Evolutionary conservation across 441 rosid genomes (phyloP), one percentile per base, ranked within the genome.

Genomic region (Flueggea neowawraea): DNA sequence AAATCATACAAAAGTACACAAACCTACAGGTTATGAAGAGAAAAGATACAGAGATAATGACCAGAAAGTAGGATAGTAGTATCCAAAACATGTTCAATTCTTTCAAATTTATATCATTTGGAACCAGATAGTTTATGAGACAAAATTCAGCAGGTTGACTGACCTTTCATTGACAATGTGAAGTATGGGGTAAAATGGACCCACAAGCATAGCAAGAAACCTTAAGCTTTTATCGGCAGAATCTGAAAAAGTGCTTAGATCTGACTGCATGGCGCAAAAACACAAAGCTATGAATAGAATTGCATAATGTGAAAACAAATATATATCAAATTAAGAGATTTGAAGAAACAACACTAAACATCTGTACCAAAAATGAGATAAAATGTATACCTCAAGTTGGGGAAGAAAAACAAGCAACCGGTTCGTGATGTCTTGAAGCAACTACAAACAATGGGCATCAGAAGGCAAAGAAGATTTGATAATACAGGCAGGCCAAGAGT

Each of bases 121-220:
- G 41, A 36, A 36, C 7, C 6, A 8, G 41, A 36, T 5, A 36
- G 50, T 10, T 11, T 47, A 47, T 47, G 14, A 10, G n/a, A 47
- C 45, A 47, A 47, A 47, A 47, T 22, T 52, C 31, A 51, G 43
- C 45, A 59, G 36, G 48, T 45, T 36, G 58, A 82, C 87, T 54
- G 70, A 90, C 97, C 95, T 87, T 68, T 84, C 89, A 66, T 80
- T 84, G 68, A 88, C 75, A 52, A 83, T 66, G 58, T 86, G 82
- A 63, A 90, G 90, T 61, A 90, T 82, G 12, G 93, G 95, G 66
- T 84, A 88, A 65, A 82, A 85, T 39, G 93, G 97, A 63, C 97
- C 89, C 49, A 76, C 81, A 76, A 88, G 88, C 92, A 86, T 88
- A 0, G 95, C 89, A 69, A 90, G 83, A 69, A 90, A 84, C 67